Percentiles rank a stretch among this genome's conserved stretches.
Conservation (phyloP, 371 early-diverging fungal species). For the Rhizopus sp. region DNA sequence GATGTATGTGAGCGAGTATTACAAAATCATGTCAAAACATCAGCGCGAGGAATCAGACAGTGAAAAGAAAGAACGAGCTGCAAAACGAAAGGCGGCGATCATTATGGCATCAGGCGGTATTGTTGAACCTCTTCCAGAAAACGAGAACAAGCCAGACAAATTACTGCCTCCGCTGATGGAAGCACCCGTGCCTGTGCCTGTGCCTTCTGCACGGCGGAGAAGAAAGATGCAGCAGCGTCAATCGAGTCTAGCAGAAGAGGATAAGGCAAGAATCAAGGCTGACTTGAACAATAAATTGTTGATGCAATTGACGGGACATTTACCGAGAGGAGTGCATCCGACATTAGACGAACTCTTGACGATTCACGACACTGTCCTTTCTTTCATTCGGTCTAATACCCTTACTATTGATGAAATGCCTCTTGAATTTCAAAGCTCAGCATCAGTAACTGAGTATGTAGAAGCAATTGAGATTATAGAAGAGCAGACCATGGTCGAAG, state of each 20-base stretch:
- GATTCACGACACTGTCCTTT: conserved; percentile 42
- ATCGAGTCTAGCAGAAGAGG: conserved; percentile 44
- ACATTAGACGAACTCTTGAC: conserved; percentile 42
- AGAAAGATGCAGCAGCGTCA: conserved; percentile 32
- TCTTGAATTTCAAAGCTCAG: conserved; percentile 35
- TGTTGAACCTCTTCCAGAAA: not conserved
- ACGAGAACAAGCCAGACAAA: conserved; percentile 1
- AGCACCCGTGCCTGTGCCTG: conserved; percentile 39
- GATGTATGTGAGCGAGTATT: conserved; percentile 55
- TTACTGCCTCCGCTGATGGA: conserved; percentile 4
- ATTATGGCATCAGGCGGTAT: conserved; percentile 33
- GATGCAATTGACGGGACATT: conserved; percentile 50
- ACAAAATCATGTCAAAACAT: conserved; percentile 45
- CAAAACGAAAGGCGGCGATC: conserved; percentile 33
- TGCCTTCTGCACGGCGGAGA: conserved; percentile 35
- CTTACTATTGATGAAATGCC: conserved; percentile 45
- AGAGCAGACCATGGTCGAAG: conserved; percentile 33
- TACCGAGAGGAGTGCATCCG: conserved; percentile 50
- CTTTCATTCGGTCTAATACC: conserved; percentile 43
- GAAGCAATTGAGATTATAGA: conserved; percentile 45
- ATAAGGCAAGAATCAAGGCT: conserved; percentile 47
- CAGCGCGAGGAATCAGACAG: conserved; percentile 22
- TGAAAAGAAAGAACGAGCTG: conserved; percentile 22
- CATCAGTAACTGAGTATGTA: conserved; percentile 36
- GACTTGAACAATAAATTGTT: conserved; percentile 42